A percentile compares a stretch with the other conserved stretches of the same genome.
Conservation (phyloP, 768 basidiomycete species). For the Lactarius trivialis region DNA sequence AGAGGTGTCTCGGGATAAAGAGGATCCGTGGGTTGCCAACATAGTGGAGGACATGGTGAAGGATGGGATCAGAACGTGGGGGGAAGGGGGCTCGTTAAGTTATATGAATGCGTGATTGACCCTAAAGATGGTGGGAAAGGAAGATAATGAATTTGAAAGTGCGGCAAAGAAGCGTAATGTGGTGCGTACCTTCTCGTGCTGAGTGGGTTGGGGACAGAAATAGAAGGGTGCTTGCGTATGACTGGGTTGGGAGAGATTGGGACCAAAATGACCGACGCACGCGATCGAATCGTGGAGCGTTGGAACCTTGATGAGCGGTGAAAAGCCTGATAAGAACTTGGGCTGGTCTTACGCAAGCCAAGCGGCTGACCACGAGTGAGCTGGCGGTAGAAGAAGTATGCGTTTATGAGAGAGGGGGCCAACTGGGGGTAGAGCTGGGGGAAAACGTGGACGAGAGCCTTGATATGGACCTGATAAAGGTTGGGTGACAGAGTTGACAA, state of each 20-base stretch:
- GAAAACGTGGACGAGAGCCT: constrained; percentile 4
- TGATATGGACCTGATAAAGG: constrained; percentile 16
- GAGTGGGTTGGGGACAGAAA: constrained; percentile 2
- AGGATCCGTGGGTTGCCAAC: constrained; percentile 15
- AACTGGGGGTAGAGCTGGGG: not conserved
- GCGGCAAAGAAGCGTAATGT: constrained; percentile 7
- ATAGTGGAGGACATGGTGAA: constrained; percentile 20
- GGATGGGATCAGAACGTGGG: not conserved
- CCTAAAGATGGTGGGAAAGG: constrained; percentile 16
- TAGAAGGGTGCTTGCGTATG: constrained; percentile 5
- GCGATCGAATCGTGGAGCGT: constrained; percentile 6
- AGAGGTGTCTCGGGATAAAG: constrained; percentile 23
- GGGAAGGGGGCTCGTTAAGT: constrained; percentile 3
- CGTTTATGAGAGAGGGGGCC: not conserved
- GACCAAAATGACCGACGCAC: constrained; percentile 4
- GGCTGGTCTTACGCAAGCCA: constrained; percentile 12
- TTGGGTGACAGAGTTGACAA: not conserved
- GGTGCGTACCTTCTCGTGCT: constrained; percentile 16
- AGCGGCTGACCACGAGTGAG: constrained; percentile 18
- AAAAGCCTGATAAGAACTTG: constrained; percentile 10
- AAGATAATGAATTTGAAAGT: constrained; percentile 19
- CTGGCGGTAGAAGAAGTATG: constrained; percentile 8
- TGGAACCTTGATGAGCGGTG: not conserved
- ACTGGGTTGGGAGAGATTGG: not conserved
- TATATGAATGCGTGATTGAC: constrained; percentile 18